A percentile compares a stretch with the other conserved stretches of the same genome.
phyloP scores from a whole-genome alignment of 495 filamentous ascomycete species.

The Penicillium salamii region DNA sequence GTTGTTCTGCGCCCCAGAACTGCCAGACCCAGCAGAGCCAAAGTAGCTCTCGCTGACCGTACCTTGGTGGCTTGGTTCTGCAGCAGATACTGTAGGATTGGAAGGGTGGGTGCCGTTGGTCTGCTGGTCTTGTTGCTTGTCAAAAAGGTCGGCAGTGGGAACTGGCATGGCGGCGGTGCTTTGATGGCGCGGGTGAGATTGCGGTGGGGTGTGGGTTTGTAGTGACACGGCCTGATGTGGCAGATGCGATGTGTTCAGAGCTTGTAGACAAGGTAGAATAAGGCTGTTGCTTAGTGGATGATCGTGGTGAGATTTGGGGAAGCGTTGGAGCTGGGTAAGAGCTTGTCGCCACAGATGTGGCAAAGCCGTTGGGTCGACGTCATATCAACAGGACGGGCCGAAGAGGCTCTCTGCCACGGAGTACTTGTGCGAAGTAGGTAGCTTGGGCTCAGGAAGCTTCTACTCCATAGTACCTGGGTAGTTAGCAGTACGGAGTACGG shows the following conservation, averaged over 20 bases:
- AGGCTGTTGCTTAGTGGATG: neutral
- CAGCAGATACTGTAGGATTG: neutral
- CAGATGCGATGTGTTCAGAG: neutral
- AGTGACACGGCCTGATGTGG: no score
- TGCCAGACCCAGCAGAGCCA: conserved; percentile 10
- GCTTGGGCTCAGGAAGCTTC: neutral
- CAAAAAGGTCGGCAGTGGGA: conserved; percentile 20
- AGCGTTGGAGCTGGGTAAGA: neutral
- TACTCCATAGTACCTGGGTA: no score
- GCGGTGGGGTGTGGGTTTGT: conserved; percentile 6
- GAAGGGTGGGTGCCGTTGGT: conserved; percentile 12
- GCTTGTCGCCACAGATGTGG: conserved; percentile 14
- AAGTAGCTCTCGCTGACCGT: conserved; percentile 2
- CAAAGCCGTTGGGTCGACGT: conserved; percentile 14
- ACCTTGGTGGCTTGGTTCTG: conserved; percentile 5
- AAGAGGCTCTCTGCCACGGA: no score
- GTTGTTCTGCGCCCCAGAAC: conserved; percentile 12
- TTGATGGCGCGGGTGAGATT: no score
- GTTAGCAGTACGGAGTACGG: neutral
- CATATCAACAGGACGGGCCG: conserved; percentile 9
- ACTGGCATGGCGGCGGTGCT: conserved; percentile 29
- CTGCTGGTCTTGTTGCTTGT: conserved; percentile 11
- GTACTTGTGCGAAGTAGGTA: no score
- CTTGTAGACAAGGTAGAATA: neutral
- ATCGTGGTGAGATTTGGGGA: neutral